Evolutionary conservation across 257 asterid genomes (phyloP).

Genomic region (Solanum lycopersicoides): DNA sequence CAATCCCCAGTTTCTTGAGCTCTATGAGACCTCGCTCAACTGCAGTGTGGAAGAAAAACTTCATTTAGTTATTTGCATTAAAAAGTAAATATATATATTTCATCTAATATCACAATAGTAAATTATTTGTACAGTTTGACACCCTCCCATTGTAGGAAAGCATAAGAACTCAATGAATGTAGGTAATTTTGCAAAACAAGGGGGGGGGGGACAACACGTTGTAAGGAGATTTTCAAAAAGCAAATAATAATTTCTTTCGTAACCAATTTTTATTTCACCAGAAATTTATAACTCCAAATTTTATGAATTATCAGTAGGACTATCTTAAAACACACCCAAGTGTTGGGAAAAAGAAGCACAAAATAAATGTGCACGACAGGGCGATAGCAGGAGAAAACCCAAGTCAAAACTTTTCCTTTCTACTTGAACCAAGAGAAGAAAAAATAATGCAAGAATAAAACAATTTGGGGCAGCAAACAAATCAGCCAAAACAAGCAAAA

Average conservation of each 20-base stretch:
- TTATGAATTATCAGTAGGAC: neutral
- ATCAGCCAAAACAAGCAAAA: no score
- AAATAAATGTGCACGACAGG: no score
- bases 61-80: neutral
- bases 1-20: conserved; percentile 74
- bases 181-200: neutral
- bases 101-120: neutral
- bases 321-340: neutral
- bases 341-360: no score
- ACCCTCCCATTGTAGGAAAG: neutral
- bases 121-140: neutral
- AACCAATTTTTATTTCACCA: neutral
- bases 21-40: conserved; percentile 80
- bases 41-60: conserved; percentile 11
- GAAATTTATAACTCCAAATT: neutral
- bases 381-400: no score
- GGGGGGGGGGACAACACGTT: neutral
- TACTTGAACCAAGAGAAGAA: no score
- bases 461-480: no score
- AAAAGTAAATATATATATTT: neutral
- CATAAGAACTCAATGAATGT: neutral
- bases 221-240: neutral
- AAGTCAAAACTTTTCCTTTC: no score
- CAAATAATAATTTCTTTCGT: neutral
- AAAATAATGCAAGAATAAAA: no score